These are phyloP conservation scores for Tothia fuscella DNA, from an alignment of 2,329 filamentous ascomycete genomes.

Conservation along the genomic window DNA sequence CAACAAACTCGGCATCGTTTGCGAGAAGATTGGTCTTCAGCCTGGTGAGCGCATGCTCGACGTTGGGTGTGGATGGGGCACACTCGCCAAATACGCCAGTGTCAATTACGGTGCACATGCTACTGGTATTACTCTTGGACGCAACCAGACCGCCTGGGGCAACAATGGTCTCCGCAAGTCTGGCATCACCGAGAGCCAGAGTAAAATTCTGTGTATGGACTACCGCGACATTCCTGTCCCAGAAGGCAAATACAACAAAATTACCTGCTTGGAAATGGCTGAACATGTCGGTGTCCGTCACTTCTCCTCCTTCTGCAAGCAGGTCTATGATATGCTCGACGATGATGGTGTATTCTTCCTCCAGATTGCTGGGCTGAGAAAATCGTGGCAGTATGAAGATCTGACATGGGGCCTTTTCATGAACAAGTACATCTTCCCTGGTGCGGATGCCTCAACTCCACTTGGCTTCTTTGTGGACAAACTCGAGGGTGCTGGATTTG, in stretches of 20 bases:
- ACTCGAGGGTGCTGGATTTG: conserved; percentile 77
- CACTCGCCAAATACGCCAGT: conserved; percentile 83
- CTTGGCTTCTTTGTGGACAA: conserved; percentile 76
- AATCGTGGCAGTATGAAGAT: conserved; percentile 96
- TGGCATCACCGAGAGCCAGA: conserved; percentile 77
- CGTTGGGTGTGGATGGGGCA: conserved; percentile 97
- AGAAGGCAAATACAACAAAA: conserved; percentile 75
- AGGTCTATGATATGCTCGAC: conserved; percentile 90
- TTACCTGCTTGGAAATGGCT: conserved; percentile 96
- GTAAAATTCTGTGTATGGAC: conserved; percentile 87
- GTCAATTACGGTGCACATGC: conserved; percentile 79
- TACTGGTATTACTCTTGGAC: conserved; percentile 85
- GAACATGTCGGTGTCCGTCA: conserved; percentile 96
- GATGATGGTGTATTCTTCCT: conserved; percentile 95
- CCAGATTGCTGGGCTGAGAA: conserved; percentile 87
- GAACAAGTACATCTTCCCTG: conserved; percentile 99
- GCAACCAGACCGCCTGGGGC: conserved; percentile 95
- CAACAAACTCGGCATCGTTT: conserved; percentile 91
- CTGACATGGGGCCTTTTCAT: conserved; percentile 97
- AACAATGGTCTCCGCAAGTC: conserved; percentile 77
- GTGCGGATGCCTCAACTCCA: conserved; percentile 88
- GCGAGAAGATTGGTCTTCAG: conserved; percentile 85
- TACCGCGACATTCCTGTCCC: conserved; percentile 87
- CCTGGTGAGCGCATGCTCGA: conserved; percentile 75
- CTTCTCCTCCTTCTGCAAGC: conserved; percentile 66